phyloP scores from a whole-genome alignment of 2,329 filamentous ascomycete genomes.

The Pseudocercospora macadamiae region DNA sequence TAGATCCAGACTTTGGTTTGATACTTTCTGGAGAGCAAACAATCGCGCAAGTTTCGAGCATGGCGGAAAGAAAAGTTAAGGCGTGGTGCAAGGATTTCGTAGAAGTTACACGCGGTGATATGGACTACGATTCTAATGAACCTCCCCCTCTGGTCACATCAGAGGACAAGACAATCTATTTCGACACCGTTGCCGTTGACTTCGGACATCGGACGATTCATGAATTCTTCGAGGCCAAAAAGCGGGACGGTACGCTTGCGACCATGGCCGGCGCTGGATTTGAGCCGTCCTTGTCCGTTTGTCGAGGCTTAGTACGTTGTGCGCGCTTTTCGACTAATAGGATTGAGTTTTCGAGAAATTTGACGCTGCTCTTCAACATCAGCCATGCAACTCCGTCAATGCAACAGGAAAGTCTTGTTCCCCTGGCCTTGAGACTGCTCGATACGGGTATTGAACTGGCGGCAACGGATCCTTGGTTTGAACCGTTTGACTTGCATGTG shows the following conservation, averaged over 20 bases:
- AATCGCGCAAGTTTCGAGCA: too few species aligned
- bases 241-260: neutral
- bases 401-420: neutral
- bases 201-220: neutral
- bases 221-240: neutral
- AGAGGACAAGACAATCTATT: neutral
- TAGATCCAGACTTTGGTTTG: neutral
- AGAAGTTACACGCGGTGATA: neutral
- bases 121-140: too few species aligned
- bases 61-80: neutral
- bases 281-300: neutral
- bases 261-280: neutral
- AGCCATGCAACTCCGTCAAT: too few species aligned
- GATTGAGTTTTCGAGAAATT: neutral
- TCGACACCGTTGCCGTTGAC: neutral
- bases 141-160: too few species aligned
- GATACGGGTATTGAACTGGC: neutral
- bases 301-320: neutral
- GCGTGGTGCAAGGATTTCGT: neutral
- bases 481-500: neutral
- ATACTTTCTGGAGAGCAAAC: neutral
- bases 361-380: too few species aligned
- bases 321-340: neutral
- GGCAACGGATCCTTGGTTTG: too few species aligned
- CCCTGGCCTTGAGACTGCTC: neutral